Evolutionary conservation across 1,284 basidiomycete species (phyloP).

Genomic region (Ceratobasidium sp.): DNA sequence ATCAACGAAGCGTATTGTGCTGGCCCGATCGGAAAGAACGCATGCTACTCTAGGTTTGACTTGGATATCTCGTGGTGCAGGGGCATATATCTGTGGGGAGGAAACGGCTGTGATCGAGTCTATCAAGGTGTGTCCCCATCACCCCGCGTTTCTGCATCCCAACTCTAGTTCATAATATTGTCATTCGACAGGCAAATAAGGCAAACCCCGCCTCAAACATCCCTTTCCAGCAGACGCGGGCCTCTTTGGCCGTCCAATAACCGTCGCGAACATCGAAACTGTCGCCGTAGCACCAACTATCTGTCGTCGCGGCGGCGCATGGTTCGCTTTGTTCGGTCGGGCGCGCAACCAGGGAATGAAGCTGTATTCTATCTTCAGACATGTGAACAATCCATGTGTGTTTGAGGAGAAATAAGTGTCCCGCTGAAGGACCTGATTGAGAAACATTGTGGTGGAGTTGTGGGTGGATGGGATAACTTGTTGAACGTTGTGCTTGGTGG

Average conservation of each 20-base stretch:
- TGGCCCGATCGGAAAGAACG: slow-evolving; percentile 93
- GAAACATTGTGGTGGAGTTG: slow-evolving; percentile 95
- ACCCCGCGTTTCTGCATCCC: too few relatives aligned
- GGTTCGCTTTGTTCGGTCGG: slow-evolving; percentile 95
- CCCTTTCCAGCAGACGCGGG: slow-evolving; percentile 99
- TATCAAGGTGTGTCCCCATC: slow-evolving; percentile 68
- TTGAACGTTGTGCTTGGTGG: slow-evolving; percentile 96
- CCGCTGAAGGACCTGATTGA: slow-evolving; percentile 94
- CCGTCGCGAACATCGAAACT: slow-evolving; percentile 98
- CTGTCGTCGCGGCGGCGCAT: slow-evolving; percentile 87
- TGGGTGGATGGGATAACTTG: slow-evolving; percentile 96
- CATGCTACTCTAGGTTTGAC: slow-evolving; percentile 91
- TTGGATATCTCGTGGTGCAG: slow-evolving; percentile 97
- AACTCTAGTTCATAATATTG: background rate
- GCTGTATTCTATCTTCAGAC: slow-evolving; percentile 94
- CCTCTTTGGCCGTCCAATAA: slow-evolving; percentile 95
- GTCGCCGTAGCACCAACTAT: slow-evolving; percentile 98
- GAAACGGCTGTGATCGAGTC: slow-evolving; percentile 98
- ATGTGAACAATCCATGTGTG: slow-evolving; percentile 98
- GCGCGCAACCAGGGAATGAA: slow-evolving; percentile 97
- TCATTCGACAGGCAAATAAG: slow-evolving; percentile 79
- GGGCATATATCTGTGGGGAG: slow-evolving; percentile 99
- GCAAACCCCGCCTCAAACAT: slow-evolving; percentile 98
- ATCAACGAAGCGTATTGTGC: slow-evolving; percentile 95
- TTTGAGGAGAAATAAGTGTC: slow-evolving; percentile 98